Conservation (phyloP, 2,329 filamentous ascomycete genomes). For the Pyricularia grisea region DNA sequence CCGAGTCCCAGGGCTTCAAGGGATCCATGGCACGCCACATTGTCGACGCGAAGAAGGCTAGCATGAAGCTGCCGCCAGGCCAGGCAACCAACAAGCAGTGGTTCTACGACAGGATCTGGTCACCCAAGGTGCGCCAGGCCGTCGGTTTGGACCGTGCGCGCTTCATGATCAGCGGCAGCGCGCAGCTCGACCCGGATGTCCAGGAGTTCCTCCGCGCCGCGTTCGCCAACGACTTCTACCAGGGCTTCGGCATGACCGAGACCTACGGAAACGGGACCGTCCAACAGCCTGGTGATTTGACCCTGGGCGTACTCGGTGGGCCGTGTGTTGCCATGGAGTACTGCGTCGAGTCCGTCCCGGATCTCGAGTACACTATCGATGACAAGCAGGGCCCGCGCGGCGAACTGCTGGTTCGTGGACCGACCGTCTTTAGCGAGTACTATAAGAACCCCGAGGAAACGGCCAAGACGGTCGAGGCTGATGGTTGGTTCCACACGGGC, state of each 20-base stretch:
- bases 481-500: constrained; percentile 96
- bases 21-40: constrained; percentile 74
- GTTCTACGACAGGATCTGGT: constrained; percentile 82
- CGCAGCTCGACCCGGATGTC: constrained; percentile 79
- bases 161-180: constrained; percentile 78
- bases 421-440: constrained; percentile 77
- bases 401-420: constrained; percentile 76
- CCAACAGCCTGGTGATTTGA: constrained; percentile 63
- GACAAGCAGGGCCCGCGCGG: constrained; percentile 88
- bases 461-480: constrained; percentile 66
- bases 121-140: constrained; percentile 73
- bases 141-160: constrained; percentile 68
- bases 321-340: constrained; percentile 60
- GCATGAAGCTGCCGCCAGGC: constrained; percentile 60
- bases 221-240: constrained; percentile 67
- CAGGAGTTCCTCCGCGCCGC: constrained; percentile 83
- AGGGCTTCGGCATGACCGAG: constrained; percentile 93
- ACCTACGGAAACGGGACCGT: constrained; percentile 70
- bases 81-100: constrained; percentile 72
- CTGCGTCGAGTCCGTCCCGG: constrained; percentile 78
- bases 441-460: constrained; percentile 88
- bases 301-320: constrained; percentile 72
- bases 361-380: constrained; percentile 83
- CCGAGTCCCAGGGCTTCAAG: constrained; percentile 70
- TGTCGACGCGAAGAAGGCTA: constrained; percentile 70